Evolutionary conservation across 2,329 filamentous ascomycete genomes (phyloP).

Genomic region (Ceratocystis huliohia): DNA sequence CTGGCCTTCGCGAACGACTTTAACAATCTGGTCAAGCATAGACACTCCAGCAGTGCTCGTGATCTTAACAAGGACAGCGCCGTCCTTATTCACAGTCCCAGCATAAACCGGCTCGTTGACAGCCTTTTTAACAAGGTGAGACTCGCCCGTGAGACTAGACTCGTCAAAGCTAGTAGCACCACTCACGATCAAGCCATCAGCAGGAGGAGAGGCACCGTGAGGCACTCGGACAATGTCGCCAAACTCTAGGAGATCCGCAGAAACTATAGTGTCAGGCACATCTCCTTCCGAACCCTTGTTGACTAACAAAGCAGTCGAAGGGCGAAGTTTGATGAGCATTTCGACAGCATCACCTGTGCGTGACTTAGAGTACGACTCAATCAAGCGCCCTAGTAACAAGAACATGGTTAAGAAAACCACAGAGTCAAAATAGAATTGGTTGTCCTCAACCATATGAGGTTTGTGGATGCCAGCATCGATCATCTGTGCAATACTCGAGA

Average conservation of each 20-base stretch:
- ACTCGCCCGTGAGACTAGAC: conserved; percentile 76
- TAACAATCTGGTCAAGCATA: conserved; percentile 70
- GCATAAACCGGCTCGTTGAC: conserved; percentile 54
- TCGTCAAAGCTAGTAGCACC: conserved; percentile 68
- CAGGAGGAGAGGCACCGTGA: conserved; percentile 71
- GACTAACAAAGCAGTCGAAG: conserved; percentile 61
- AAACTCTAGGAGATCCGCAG: conserved; percentile 60
- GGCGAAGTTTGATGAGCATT: conserved; percentile 63
- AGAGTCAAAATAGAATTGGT: conserved; percentile 73
- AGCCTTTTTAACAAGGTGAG: conserved; percentile 50
- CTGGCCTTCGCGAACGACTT: conserved; percentile 65
- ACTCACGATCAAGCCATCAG: conserved; percentile 57
- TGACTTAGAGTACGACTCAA: conserved; percentile 84
- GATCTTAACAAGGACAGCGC: conserved; percentile 49
- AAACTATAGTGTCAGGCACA: conserved; percentile 31
- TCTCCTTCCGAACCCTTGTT: conserved; percentile 32
- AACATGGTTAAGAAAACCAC: conserved; percentile 89
- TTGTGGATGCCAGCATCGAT: conserved; percentile 44
- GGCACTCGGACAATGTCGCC: conserved; percentile 63
- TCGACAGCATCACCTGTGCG: conserved; percentile 79
- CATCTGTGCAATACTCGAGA: conserved; percentile 68
- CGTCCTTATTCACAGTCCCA: conserved; percentile 60
- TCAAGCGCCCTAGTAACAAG: conserved; percentile 57
- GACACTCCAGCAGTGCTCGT: conserved; percentile 54
- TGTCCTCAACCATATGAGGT: conserved; percentile 31